These are phyloP conservation scores for Aspergillus egyptiacus DNA, from an alignment of 495 filamentous ascomycete genomes.

Conservation along the genomic window DNA sequence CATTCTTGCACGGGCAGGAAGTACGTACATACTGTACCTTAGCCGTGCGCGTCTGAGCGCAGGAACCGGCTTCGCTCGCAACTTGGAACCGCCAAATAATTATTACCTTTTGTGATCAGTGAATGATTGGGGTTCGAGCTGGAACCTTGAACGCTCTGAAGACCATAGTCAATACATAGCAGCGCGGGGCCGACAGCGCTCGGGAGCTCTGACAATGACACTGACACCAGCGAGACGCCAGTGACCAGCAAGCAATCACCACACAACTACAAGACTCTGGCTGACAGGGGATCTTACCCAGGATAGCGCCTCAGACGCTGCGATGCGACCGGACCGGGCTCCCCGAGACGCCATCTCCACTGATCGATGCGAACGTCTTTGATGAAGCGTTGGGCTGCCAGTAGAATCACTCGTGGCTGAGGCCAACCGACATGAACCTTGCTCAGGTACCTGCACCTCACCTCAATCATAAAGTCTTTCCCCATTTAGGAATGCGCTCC, in stretches of 20 bases:
- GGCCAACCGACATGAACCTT: not conserved
- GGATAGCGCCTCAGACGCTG: slow-evolving; percentile 15
- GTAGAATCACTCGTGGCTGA: not conserved
- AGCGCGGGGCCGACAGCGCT: not conserved
- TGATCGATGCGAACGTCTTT: not conserved
- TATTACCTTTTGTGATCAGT: no score
- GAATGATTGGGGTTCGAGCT: slow-evolving; percentile 5
- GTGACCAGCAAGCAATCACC: not conserved
- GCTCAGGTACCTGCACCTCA: no score
- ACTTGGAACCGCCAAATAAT: no score
- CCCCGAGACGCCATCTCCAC: slow-evolving; percentile 17
- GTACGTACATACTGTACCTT: slow-evolving; percentile 7
- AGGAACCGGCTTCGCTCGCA: slow-evolving; percentile 11
- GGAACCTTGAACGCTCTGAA: no score
- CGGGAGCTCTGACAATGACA: not conserved
- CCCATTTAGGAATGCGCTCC: not conserved
- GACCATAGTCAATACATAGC: no score
- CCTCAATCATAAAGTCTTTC: no score
- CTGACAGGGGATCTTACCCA: slow-evolving; percentile 15
- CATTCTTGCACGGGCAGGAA: not conserved
- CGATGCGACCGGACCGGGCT: slow-evolving; percentile 17
- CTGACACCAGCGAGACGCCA: no score
- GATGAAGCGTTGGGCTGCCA: not conserved
- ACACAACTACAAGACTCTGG: slow-evolving; percentile 14
- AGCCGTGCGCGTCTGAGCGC: slow-evolving; percentile 8